Evolutionary conservation across 2,329 filamentous ascomycete species (phyloP).

Genomic region (Helminthosporium solani): DNA sequence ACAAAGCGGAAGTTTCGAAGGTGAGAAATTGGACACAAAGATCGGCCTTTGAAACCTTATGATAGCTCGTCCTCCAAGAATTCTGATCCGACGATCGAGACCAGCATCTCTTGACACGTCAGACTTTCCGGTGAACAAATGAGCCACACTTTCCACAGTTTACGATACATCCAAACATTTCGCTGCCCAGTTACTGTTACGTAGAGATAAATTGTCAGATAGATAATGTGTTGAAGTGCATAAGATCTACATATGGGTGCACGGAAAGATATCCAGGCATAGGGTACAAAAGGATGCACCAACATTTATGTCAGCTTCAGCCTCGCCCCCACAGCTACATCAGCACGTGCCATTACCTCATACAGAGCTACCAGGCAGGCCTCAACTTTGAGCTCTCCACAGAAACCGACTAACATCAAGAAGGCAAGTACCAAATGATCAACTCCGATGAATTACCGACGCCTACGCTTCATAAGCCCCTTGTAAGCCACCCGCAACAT

Average conservation of each 20-base stretch:
- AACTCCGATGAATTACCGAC: neutral
- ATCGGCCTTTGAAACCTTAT: neutral
- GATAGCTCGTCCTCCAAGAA: neutral
- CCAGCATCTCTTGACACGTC: neutral
- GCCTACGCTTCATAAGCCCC: neutral
- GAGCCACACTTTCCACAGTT: conserved; percentile 1
- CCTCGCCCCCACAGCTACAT: neutral
- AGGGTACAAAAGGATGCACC: too few relatives aligned
- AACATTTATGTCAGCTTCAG: neutral
- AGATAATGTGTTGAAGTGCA: neutral
- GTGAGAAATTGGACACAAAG: neutral
- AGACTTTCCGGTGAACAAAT: neutral
- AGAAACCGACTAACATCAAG: neutral
- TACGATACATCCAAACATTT: neutral
- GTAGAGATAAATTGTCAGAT: neutral
- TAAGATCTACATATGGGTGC: too few relatives aligned
- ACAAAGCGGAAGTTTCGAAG: neutral
- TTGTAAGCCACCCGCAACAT: neutral
- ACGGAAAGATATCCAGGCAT: too few relatives aligned
- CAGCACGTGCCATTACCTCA: neutral
- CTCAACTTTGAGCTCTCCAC: neutral
- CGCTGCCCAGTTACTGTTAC: neutral
- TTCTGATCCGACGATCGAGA: neutral
- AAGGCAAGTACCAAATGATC: neutral
- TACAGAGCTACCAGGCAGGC: neutral